phyloP scores from a whole-genome alignment of 2,329 filamentous ascomycete species.

The Atkinsonella texensis region DNA sequence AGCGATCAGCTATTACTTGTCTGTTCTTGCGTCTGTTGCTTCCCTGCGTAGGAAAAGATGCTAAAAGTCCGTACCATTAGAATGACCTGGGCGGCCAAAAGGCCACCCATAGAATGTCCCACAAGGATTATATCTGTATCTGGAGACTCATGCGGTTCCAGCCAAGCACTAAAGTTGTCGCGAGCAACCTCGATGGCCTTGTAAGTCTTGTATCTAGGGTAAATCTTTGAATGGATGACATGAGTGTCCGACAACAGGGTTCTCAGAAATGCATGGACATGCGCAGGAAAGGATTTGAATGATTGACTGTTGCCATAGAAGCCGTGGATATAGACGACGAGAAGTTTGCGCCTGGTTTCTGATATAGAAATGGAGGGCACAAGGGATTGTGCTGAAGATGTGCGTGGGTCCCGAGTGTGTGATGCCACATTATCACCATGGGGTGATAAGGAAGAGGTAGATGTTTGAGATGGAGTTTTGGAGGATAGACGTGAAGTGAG shows the following conservation, averaged over 20 bases:
- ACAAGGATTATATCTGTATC: conserved; percentile 71
- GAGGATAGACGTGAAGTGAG: neutral
- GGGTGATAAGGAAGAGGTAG: neutral
- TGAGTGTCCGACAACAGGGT: conserved; percentile 58
- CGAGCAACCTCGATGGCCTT: conserved; percentile 59
- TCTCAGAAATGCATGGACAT: conserved; percentile 66
- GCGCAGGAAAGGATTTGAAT: conserved; percentile 77
- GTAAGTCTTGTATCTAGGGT: conserved; percentile 68
- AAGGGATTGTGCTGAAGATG: conserved; percentile 36
- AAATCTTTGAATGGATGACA: conserved; percentile 76
- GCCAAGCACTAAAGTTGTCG: conserved; percentile 75
- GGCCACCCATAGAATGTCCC: conserved; percentile 83
- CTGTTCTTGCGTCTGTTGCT: neutral
- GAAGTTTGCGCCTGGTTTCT: conserved; percentile 40
- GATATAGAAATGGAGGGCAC: conserved; percentile 15
- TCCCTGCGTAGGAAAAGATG: neutral
- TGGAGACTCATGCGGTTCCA: conserved; percentile 61
- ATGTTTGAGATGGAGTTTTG: neutral
- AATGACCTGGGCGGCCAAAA: conserved; percentile 69
- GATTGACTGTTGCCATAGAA: conserved; percentile 84
- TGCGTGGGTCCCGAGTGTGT: conserved; percentile 28
- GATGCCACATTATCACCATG: neutral
- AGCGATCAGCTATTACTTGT: neutral
- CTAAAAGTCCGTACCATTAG: conserved; percentile 37
- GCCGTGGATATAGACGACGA: conserved; percentile 79